Percentiles rank a stretch among this genome's conserved stretches.
Evolutionary conservation across 2,329 filamentous ascomycete genomes (phyloP).

Genomic region (Alternaria metachromatica): DNA sequence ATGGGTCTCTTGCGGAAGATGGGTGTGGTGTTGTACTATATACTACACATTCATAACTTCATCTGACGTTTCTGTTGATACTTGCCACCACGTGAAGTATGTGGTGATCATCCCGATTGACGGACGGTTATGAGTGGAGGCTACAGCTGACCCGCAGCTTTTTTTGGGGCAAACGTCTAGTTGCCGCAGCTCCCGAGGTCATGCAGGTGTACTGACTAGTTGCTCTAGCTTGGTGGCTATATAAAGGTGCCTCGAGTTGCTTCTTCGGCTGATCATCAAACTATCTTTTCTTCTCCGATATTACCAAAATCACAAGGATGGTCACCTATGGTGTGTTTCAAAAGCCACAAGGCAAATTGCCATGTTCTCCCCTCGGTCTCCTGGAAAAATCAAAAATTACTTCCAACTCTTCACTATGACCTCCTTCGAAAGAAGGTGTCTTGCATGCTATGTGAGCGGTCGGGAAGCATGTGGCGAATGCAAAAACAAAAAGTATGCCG

Average conservation of each 20-base stretch:
- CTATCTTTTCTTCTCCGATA: not conserved
- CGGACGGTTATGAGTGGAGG: not conserved
- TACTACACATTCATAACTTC: not conserved
- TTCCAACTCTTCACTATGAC: not conserved
- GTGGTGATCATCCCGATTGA: not conserved
- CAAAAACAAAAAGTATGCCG: not conserved
- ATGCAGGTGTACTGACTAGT: not conserved
- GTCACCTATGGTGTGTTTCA: not conserved
- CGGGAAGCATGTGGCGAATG: not conserved
- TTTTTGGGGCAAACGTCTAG: not conserved
- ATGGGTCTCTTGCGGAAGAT: not conserved
- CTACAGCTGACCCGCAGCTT: not conserved
- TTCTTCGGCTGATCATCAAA: not conserved
- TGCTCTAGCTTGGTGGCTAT: not conserved
- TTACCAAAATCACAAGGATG: too few relatives aligned
- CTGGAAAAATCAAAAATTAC: not conserved
- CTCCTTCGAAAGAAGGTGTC: not conserved
- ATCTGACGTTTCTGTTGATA: fast-evolving
- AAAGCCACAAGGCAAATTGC: not conserved
- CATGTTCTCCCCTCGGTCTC: not conserved
- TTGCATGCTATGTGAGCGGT: not conserved
- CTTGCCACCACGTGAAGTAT: not conserved
- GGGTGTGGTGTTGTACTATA: not conserved
- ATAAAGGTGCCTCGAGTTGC: too few relatives aligned
- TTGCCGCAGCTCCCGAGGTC: not conserved